Conservation (phyloP, 2,329 filamentous ascomycete species). For the Phyllosticta ampelicida region DNA sequence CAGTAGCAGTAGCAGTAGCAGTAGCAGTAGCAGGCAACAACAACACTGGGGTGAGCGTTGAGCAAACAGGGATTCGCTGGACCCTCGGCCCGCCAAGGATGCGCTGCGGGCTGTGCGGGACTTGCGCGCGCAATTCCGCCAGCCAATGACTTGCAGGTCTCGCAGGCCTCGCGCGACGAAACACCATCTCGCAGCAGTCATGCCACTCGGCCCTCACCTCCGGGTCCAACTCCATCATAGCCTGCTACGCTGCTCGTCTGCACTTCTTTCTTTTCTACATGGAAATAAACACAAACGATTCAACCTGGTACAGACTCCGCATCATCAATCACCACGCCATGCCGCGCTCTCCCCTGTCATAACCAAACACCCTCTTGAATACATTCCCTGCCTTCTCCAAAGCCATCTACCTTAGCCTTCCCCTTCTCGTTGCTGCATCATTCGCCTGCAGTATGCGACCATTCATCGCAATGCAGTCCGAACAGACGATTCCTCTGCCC, state of each 20-base stretch:
- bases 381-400: not conserved
- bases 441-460: too few relatives aligned
- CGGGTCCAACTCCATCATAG: not conserved
- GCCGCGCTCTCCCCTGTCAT: not conserved
- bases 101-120: not conserved
- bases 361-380: not conserved
- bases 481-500: too few relatives aligned
- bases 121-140: not conserved
- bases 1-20: too few relatives aligned
- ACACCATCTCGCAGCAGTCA: not conserved
- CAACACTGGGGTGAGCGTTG: too few relatives aligned
- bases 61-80: not conserved
- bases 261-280: not conserved
- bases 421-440: too few relatives aligned
- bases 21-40: too few relatives aligned
- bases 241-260: too few relatives aligned
- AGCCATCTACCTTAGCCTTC: not conserved
- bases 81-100: not conserved
- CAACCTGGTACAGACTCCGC: too few relatives aligned
- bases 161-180: not conserved
- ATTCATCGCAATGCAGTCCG: too few relatives aligned
- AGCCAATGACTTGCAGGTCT: too few relatives aligned
- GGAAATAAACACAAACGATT: not conserved
- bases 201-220: not conserved
- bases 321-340: not conserved